phyloP scores from a whole-genome alignment of 225 moss, liverwort and hornwort genomes.

The Thuidium tamariscinum region DNA sequence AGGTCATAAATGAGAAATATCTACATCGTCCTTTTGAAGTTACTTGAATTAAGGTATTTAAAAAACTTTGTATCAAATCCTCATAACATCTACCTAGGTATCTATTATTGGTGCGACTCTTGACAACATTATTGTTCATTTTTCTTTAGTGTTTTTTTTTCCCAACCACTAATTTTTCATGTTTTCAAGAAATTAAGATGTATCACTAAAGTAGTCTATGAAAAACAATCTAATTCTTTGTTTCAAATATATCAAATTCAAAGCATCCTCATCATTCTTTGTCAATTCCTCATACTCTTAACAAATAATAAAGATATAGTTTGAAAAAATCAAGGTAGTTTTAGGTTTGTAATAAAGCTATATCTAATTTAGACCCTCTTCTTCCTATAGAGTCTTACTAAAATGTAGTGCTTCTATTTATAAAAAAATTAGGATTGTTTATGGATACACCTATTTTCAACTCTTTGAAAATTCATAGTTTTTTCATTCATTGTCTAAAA shows the following conservation, averaged over 20 bases:
- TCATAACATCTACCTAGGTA: neutral
- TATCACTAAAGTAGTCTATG: accelerated
- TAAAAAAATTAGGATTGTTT: neutral
- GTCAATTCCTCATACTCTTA: accelerated
- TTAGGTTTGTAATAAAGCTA: accelerated
- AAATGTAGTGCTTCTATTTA: neutral
- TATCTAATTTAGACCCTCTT: accelerated
- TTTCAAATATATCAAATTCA: neutral
- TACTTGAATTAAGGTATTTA: neutral
- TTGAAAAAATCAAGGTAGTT: neutral
- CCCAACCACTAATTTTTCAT: accelerated
- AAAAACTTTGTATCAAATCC: neutral
- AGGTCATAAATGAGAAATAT: neutral
- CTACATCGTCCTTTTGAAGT: accelerated
- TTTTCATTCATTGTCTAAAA: neutral
- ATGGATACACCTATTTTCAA: neutral
- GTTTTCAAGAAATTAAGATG: accelerated
- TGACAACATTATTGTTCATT: neutral
- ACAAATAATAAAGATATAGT: neutral
- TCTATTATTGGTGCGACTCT: neutral
- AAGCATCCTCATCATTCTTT: neutral
- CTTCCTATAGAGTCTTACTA: neutral
- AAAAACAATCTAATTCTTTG: accelerated
- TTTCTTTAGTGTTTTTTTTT: neutral
- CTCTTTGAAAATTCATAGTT: neutral